These are phyloP conservation scores for Macrolepiota albuminosa DNA, from an alignment of 768 basidiomycete species.

Conservation along the genomic window DNA sequence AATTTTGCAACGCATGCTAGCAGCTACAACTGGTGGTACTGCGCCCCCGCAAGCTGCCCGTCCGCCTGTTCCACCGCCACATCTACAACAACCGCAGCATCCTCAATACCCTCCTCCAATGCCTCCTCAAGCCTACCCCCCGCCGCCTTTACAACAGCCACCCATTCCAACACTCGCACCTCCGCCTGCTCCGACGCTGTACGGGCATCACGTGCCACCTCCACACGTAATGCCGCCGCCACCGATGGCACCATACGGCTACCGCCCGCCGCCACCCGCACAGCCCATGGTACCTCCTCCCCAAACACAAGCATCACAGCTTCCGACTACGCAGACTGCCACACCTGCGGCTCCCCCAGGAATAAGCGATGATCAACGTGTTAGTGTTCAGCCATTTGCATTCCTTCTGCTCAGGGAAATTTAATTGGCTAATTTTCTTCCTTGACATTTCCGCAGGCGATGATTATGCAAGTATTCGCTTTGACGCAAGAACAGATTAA, in stretches of 20 bases:
- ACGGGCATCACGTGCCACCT: slow-evolving; percentile 22
- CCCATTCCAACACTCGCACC: slow-evolving; percentile 16
- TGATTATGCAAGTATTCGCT: slow-evolving; percentile 83
- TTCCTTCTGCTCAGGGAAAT: slow-evolving; percentile 6
- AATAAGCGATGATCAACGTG: slow-evolving; percentile 49
- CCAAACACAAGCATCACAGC: slow-evolving; percentile 21
- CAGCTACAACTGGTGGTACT: slow-evolving; percentile 26
- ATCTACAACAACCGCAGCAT: slow-evolving; percentile 24
- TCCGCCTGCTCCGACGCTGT: slow-evolving; percentile 29
- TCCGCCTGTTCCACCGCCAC: slow-evolving; percentile 31
- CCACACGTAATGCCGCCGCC: slow-evolving; percentile 25
- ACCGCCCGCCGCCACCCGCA: slow-evolving; percentile 27
- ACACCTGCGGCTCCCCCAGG: slow-evolving; percentile 31
- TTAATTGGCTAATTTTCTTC: not conserved
- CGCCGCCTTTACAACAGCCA: slow-evolving; percentile 24
- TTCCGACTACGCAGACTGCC: slow-evolving; percentile 24
- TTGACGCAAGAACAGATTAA: slow-evolving; percentile 83
- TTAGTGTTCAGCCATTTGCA: slow-evolving; percentile 14
- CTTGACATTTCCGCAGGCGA: slow-evolving; percentile 40
- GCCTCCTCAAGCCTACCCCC: slow-evolving; percentile 28
- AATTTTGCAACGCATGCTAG: slow-evolving; percentile 69
- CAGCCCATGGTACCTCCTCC: slow-evolving; percentile 24
- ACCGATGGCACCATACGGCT: slow-evolving; percentile 27
- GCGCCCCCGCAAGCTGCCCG: slow-evolving; percentile 18
- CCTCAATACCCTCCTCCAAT: slow-evolving; percentile 24